Base-by-base conservation (phyloP, 169 alveolate genomes). In the Eimeria falciformis region DNA sequence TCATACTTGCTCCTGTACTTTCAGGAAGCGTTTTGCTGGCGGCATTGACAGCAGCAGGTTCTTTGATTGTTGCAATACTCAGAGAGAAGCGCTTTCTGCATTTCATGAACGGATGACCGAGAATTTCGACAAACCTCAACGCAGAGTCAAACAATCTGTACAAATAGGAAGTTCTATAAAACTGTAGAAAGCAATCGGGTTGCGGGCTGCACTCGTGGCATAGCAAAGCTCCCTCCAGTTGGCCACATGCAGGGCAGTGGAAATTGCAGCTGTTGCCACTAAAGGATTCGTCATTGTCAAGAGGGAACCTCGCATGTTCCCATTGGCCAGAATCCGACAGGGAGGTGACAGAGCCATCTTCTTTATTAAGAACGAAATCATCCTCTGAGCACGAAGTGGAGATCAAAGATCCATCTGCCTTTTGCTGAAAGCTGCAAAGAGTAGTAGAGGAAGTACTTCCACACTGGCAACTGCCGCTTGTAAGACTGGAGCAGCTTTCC, bases 221-320 rank as follows among this genome's bases (percentile, higher is more conserved):
- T 65, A 75, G 21, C 85, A 75, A n/a, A 75, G 85, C 85, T 40
- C 85, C 85, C 45, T 65, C 66, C 0, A 75, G 66, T 23, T 75
- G 66, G 21, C 85, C 66, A 46, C 85, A 75, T 4, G 85, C 85
- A 43, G 68, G 66, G 23, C 85, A 75, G n/a, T 75, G 46, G 18
- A 75, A 3, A 46, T 75, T 46, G 56, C 82, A 33, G 82, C 82
- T 71, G 23, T 9, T 18, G 82, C 27, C 27, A 46, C 58, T 18
- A 33, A 2, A 33, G 40, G 40, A 33, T 33, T 33, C 40, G 40
- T 33, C 40, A 33, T 33, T 33, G 40, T 33, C 40, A 33, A 33
- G 40, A 33, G 40, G 2, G 2, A 33, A 33, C 40, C 4, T 33
- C 40, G 40, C 40, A 33, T 33, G 40, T 33, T 33, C 40, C 40